A percentile compares a stretch with the other conserved stretches of the same genome.
phyloP scores from a whole-genome alignment of 2,329 filamentous ascomycete genomes.

The Pseudogymnoascus sp. region DNA sequence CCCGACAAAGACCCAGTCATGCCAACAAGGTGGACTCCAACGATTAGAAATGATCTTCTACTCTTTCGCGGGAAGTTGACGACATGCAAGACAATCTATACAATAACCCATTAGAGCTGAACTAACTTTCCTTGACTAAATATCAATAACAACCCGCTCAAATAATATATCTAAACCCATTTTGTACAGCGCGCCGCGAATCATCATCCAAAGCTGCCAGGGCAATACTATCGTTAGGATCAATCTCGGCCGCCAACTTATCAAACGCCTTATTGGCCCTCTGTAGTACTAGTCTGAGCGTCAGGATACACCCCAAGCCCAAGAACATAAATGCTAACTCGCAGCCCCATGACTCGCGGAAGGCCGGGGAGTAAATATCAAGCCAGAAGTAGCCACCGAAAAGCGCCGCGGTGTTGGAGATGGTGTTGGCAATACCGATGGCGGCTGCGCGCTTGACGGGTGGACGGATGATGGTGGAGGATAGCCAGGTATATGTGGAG shows the following conservation, averaged over 20 bases:
- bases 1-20: background rate
- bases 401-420: slow-evolving; percentile 14
- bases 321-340: background rate
- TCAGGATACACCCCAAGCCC: background rate
- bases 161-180: slow-evolving; percentile 10
- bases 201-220: slow-evolving; percentile 2
- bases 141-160: background rate
- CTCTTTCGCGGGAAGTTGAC: background rate
- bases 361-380: slow-evolving; percentile 11
- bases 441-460: slow-evolving; percentile 13
- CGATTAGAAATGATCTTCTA: background rate
- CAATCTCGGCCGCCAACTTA: background rate
- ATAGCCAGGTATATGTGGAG: slow-evolving; percentile 12
- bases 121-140: no score
- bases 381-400: slow-evolving; percentile 16
- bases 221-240: background rate
- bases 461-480: slow-evolving; percentile 7
- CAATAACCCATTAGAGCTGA: no score
- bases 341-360: slow-evolving; percentile 10
- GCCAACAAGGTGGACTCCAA: background rate
- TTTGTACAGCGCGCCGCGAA: background rate
- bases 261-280: background rate
- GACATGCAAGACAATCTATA: background rate
- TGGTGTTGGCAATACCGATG: slow-evolving; percentile 13
- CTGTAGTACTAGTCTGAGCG: background rate